A percentile compares a stretch with the other conserved stretches of the same genome.
Evolutionary conservation across 768 basidiomycete genomes (phyloP).

Genomic region (Cubamyces lactineus): DNA sequence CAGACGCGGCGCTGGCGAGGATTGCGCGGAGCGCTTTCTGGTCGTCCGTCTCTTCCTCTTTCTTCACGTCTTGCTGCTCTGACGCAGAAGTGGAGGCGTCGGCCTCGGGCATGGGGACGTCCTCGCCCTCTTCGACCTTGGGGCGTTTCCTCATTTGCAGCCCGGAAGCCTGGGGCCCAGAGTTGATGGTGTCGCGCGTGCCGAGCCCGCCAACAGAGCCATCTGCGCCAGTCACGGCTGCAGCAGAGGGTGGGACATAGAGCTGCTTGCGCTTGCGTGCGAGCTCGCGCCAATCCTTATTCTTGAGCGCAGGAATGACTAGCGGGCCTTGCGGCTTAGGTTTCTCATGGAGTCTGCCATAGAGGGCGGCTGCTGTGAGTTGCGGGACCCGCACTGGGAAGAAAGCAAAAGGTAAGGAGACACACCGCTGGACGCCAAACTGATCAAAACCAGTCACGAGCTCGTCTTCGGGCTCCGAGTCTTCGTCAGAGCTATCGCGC

Average conservation of each 20-base stretch:
- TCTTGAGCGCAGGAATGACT: constrained; percentile 84
- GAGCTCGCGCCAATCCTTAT: constrained; percentile 87
- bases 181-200: constrained; percentile 74
- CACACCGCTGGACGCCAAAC: constrained; percentile 86
- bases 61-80: constrained; percentile 32
- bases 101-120: constrained; percentile 22
- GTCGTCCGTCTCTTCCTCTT: constrained; percentile 67
- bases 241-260: constrained; percentile 69
- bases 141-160: constrained; percentile 53
- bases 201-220: constrained; percentile 81
- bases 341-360: constrained; percentile 48
- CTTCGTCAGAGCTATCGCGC: constrained; percentile 59
- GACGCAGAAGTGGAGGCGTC: constrained; percentile 6
- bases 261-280: constrained; percentile 67
- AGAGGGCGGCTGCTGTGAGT: constrained; percentile 65
- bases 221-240: constrained; percentile 59
- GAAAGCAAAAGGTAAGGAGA: constrained; percentile 35
- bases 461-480: constrained; percentile 59
- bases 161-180: constrained; percentile 71
- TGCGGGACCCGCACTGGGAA: constrained; percentile 52
- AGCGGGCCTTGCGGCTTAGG: constrained; percentile 62
- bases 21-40: constrained; percentile 80
- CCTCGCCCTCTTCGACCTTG: constrained; percentile 32
- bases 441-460: constrained; percentile 73
- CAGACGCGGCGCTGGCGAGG: constrained; percentile 56